Conservation (phyloP, 768 basidiomycete species). For the Leccinum uliginosum region DNA sequence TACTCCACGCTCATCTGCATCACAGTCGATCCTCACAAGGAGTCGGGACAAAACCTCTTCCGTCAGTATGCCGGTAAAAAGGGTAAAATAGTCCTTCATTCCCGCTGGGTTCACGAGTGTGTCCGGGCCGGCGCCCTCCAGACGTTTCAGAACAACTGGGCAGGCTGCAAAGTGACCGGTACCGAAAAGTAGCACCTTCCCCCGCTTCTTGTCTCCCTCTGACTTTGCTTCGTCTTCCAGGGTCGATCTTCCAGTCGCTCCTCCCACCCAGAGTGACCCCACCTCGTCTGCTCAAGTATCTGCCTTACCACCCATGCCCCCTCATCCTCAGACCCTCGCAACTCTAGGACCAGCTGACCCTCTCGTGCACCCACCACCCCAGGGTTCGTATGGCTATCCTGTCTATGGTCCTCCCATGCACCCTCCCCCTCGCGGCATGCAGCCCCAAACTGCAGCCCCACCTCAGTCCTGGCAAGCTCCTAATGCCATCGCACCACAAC, state of each 20-base stretch:
- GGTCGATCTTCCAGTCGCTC: conserved; percentile 21
- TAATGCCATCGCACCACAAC: conserved; percentile 58
- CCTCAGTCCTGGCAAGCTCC: conserved; percentile 65
- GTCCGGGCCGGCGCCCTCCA: conserved; percentile 64
- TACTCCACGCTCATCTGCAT: conserved; percentile 3
- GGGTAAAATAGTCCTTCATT: conserved; percentile 70
- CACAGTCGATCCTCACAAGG: conserved; percentile 72
- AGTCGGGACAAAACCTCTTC: conserved; percentile 77
- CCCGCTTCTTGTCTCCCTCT: not conserved
- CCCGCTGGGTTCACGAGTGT: conserved; percentile 76
- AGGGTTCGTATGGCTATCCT: conserved; percentile 27
- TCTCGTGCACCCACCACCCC: conserved; percentile 29
- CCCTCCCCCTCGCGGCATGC: conserved; percentile 38
- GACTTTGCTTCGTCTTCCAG: conserved; percentile 7
- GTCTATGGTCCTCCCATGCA: conserved; percentile 41
- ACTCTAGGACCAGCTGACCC: conserved; percentile 27
- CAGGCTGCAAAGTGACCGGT: conserved; percentile 76
- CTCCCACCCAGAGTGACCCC: conserved; percentile 22
- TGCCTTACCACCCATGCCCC: conserved; percentile 23
- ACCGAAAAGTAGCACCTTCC: conserved; percentile 55
- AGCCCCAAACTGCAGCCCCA: conserved; percentile 43
- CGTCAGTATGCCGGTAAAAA: conserved; percentile 76
- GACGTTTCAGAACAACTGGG: conserved; percentile 74
- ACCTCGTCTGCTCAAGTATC: conserved; percentile 24
- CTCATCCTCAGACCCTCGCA: conserved; percentile 26